Percentiles rank a stretch among this genome's conserved stretches.
These are phyloP conservation scores for Lasiosphaeria hispida DNA, from an alignment of 495 filamentous ascomycete genomes.

Conservation along the genomic window DNA sequence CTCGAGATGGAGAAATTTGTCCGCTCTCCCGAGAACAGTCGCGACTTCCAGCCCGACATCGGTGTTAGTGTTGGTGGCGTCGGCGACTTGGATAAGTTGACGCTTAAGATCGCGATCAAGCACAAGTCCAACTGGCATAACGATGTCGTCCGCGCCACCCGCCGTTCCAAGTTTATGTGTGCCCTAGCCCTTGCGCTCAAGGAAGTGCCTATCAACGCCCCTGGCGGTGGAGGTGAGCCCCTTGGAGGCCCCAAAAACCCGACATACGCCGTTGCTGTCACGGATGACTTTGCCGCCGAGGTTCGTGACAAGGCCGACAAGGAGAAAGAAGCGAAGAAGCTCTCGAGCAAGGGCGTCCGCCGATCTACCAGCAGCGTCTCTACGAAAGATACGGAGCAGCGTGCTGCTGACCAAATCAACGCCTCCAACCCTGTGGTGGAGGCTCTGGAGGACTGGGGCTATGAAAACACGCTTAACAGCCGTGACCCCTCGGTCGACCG, in stretches of 20 bases:
- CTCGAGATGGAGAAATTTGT: constrained; percentile 83
- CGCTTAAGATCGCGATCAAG: constrained; percentile 76
- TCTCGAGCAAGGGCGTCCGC: constrained; percentile 43
- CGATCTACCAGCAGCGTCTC: constrained; percentile 10
- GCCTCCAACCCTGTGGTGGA: constrained; percentile 34
- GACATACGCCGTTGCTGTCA: constrained; percentile 68
- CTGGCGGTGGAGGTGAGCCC: constrained; percentile 67
- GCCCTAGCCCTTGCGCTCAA: constrained; percentile 83
- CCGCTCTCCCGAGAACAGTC: constrained; percentile 76
- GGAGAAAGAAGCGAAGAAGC: constrained; percentile 60
- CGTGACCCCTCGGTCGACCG: constrained; percentile 31
- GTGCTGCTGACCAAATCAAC: constrained; percentile 41
- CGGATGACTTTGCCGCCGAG: constrained; percentile 59
- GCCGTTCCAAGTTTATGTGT: constrained; percentile 95
- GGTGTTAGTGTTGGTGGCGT: constrained; percentile 74
- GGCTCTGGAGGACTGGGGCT: constrained; percentile 41
- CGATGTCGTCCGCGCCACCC: constrained; percentile 74
- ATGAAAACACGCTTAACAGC: constrained; percentile 36
- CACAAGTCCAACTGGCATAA: constrained; percentile 98
- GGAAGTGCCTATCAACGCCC: constrained; percentile 80
- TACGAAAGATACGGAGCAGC: constrained; percentile 29
- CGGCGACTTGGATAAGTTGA: constrained; percentile 83
- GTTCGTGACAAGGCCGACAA: constrained; percentile 58
- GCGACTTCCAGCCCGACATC: constrained; percentile 88
- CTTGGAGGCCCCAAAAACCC: constrained; percentile 70